phyloP scores from a whole-genome alignment of 345 rosid genomes.

The Viola odorata region DNA sequence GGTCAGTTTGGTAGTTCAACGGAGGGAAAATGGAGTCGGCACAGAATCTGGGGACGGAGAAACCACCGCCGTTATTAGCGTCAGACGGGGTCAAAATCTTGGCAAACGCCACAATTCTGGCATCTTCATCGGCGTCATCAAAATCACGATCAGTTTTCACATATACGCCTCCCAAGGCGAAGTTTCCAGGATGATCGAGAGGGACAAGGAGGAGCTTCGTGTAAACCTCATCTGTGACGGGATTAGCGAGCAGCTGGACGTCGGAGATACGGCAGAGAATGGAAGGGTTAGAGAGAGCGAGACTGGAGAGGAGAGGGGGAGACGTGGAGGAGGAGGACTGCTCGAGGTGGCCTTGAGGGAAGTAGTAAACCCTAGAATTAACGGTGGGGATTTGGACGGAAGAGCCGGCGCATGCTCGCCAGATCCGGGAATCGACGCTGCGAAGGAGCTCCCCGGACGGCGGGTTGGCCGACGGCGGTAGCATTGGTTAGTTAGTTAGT shows the following conservation, averaged over 20 bases:
- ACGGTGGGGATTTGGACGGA: slow-evolving; percentile 53
- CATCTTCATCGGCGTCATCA: slow-evolving; percentile 24
- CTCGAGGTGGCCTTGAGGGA: slow-evolving; percentile 81
- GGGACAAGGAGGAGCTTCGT: slow-evolving; percentile 44
- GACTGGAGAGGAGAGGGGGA: slow-evolving; percentile 15
- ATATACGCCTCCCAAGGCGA: slow-evolving; percentile 12
- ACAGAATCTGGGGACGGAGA: slow-evolving; percentile 89
- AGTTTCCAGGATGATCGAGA: neutral
- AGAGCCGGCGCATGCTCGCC: slow-evolving; percentile 83
- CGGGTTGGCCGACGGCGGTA: neutral
- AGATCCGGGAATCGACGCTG: slow-evolving; percentile 51
- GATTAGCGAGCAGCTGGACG: slow-evolving; percentile 57
- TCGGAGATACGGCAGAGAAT: slow-evolving; percentile 47
- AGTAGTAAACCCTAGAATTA: slow-evolving; percentile 71
- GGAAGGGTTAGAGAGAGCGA: slow-evolving; percentile 23
- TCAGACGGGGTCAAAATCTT: slow-evolving; percentile 83
- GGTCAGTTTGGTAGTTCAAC: slow-evolving; percentile 66
- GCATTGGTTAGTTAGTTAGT: slow-evolving; percentile 9
- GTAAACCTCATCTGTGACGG: slow-evolving; percentile 70
- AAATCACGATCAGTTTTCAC: slow-evolving; percentile 5
- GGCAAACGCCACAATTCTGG: slow-evolving; percentile 48
- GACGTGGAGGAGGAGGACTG: slow-evolving; percentile 37
- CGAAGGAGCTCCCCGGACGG: slow-evolving; percentile 22
- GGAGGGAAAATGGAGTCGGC: slow-evolving; percentile 84
- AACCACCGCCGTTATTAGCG: slow-evolving; percentile 94